A percentile compares a stretch with the other conserved stretches of the same genome.
These are phyloP conservation scores for Allium sativum DNA, from an alignment of 106 monocot genomes.

Conservation along the genomic window DNA sequence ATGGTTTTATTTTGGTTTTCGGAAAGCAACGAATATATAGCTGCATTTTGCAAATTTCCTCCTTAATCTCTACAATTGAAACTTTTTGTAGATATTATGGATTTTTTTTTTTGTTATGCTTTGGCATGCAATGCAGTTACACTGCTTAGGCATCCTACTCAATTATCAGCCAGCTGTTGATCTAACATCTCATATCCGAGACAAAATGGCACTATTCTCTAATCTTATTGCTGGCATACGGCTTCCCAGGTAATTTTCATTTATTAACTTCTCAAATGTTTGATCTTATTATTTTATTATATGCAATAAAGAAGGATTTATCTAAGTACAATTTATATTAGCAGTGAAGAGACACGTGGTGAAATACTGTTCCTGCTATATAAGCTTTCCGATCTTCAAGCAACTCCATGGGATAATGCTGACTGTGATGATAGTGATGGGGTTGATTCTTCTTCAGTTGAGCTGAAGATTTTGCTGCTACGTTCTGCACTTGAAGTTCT, in stretches of 20 bases:
- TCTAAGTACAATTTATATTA: neutral
- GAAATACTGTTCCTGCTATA: conserved; percentile 85
- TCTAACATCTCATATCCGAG: conserved; percentile 29
- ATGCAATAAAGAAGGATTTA: too few relatives aligned
- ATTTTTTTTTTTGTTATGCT: neutral
- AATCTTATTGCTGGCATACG: conserved; percentile 65
- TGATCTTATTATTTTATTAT: too few relatives aligned
- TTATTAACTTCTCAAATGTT: too few relatives aligned
- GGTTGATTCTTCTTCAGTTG: conserved; percentile 13
- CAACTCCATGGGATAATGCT: conserved; percentile 39
- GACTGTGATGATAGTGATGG: neutral
- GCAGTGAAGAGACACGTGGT: conserved; percentile 86
- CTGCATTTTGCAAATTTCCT: too few relatives aligned
- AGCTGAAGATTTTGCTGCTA: conserved; percentile 16
- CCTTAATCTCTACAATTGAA: too few relatives aligned
- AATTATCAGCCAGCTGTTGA: conserved; percentile 20
- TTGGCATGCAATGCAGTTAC: conserved; percentile 37
- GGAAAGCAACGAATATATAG: too few relatives aligned
- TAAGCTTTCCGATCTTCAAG: conserved; percentile 47
- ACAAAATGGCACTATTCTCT: conserved; percentile 48
- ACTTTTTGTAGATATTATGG: too few relatives aligned
- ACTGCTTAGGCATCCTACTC: conserved; percentile 81
- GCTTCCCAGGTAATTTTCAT: conserved; percentile 51
- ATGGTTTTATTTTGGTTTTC: too few relatives aligned
- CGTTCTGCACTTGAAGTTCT: conserved; percentile 61